Evolutionary conservation across 441 rosid species (phyloP).

Genomic region (Gossypium trilobum): DNA sequence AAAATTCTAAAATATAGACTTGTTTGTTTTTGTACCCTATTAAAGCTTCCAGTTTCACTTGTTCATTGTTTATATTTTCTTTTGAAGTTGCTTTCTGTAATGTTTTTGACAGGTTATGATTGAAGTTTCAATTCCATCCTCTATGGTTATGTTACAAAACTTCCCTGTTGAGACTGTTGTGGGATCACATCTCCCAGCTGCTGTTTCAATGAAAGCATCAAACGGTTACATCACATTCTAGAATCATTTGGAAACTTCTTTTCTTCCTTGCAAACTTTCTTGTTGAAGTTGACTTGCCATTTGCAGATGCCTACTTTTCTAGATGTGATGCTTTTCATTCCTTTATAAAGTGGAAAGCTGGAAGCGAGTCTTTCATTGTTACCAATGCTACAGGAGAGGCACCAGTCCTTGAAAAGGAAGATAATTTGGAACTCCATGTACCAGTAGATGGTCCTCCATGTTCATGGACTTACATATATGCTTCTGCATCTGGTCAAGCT

Average conservation of each 20-base stretch:
- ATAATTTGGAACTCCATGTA: slow-evolving; percentile 21
- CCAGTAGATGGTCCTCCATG: slow-evolving; percentile 54
- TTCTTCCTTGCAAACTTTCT: slow-evolving; percentile 19
- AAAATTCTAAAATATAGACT: background rate
- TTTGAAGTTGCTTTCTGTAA: slow-evolving; percentile 3
- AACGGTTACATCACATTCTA: slow-evolving; percentile 44
- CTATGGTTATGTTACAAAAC: slow-evolving; percentile 67
- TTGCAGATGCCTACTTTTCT: slow-evolving; percentile 65
- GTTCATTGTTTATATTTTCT: background rate
- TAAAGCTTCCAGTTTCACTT: background rate
- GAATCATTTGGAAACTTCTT: slow-evolving; percentile 13
- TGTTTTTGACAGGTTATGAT: slow-evolving; percentile 43
- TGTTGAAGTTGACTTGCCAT: slow-evolving; percentile 23
- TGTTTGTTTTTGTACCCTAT: background rate
- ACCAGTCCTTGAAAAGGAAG: slow-evolving; percentile 31
- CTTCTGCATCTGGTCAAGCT: slow-evolving; percentile 69
- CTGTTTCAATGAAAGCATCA: slow-evolving; percentile 70
- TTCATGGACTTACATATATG: slow-evolving; percentile 60
- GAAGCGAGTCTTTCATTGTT: slow-evolving; percentile 58
- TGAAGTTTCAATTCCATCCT: slow-evolving; percentile 77
- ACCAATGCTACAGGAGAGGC: slow-evolving; percentile 46
- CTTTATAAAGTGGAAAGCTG: slow-evolving; percentile 66
- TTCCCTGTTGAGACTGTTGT: slow-evolving; percentile 82
- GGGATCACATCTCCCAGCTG: slow-evolving; percentile 73
- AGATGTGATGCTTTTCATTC: slow-evolving; percentile 76